Conservation (phyloP, 2,329 filamentous ascomycete species). For the Teratosphaeria pseudoeucalypti region DNA sequence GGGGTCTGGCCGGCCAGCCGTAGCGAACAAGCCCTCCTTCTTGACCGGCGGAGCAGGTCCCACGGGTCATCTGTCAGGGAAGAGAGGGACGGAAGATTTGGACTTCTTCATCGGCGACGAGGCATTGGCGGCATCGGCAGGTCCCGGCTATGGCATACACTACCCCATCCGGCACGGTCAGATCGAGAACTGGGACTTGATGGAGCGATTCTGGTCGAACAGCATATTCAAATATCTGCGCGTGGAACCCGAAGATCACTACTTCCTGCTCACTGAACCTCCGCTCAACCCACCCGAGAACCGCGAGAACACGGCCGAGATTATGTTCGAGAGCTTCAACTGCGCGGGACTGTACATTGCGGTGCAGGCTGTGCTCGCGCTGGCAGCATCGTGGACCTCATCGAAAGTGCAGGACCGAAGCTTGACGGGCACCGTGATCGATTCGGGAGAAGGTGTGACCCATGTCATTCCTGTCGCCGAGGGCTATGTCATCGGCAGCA, state of each 20-base stretch:
- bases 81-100: constrained; percentile 92
- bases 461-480: constrained; percentile 98
- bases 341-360: constrained; percentile 98
- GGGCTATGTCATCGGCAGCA: constrained; percentile 97
- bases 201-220: constrained; percentile 99
- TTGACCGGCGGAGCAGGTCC: constrained; percentile 82
- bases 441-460: constrained; percentile 96
- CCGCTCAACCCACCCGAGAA: constrained; percentile 97
- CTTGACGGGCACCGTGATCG: constrained; percentile 92
- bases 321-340: constrained; percentile 99
- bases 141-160: constrained; percentile 90
- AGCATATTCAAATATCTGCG: constrained; percentile 99
- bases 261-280: constrained; percentile 97
- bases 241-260: constrained; percentile 96
- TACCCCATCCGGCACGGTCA: constrained; percentile 97
- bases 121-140: constrained; percentile 70
- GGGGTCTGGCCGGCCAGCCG: constrained; percentile 75
- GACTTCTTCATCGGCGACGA: constrained; percentile 99
- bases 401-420: constrained; percentile 96
- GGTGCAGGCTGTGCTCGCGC: constrained; percentile 89
- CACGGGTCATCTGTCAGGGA: constrained; percentile 71
- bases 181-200: constrained; percentile 99
- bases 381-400: constrained; percentile 96
- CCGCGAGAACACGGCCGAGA: constrained; percentile 96
- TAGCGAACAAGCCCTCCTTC: constrained; percentile 92